Evolutionary conservation across 495 filamentous ascomycete genomes (phyloP), one percentile per base, ranked within the genome.

Genomic region (Aspergillus sclerotiicarbonarius): DNA sequence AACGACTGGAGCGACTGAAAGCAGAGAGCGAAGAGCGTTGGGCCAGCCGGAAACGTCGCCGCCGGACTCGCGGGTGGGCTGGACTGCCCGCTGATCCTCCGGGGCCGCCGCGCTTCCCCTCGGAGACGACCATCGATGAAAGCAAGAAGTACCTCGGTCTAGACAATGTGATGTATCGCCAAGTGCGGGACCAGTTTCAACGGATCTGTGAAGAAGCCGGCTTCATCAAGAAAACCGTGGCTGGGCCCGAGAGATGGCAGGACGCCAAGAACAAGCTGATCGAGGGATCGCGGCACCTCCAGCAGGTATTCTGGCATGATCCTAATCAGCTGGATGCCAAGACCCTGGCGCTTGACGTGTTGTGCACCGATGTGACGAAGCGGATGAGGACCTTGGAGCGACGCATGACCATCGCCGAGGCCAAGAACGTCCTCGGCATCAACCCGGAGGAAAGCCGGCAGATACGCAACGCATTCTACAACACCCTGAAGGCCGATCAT

Each of bases 331-430:
- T 75, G 39, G 76, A 81, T 49, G 67, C 76, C n/a, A 86, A 87
- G 41, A 75, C 77, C 18, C 79, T 89, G 51, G 86, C 90, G 1
- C 74, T 94, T 8, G 90, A 94, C 71, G 80, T 90, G 25, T 84
- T 94, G 21, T 90, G 87, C 63, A 85, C 79, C n/a, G 88, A 92
- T 68, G 88, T 92, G 48, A 91, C 88, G 8, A 94, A 94, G 70
- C 76, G 86, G 21, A 87, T 92, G 79, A 79, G 90, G 39, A 86
- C 80, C 0, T 53, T 82, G 30, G 79, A 83, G 53, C 74, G 74
- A n/a, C 72, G 77, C 29, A 84, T 92, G 76, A 87, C 84, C 4
- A 81, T 91, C 46, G 81, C 83, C 31, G 87, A 91, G 58, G 88
- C 88, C 18, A 91, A 91, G 64, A 87, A 85, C 57, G 74, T 81